Conservation (phyloP, 805 yeast genomes). For the Metschnikowia proteae region DNA sequence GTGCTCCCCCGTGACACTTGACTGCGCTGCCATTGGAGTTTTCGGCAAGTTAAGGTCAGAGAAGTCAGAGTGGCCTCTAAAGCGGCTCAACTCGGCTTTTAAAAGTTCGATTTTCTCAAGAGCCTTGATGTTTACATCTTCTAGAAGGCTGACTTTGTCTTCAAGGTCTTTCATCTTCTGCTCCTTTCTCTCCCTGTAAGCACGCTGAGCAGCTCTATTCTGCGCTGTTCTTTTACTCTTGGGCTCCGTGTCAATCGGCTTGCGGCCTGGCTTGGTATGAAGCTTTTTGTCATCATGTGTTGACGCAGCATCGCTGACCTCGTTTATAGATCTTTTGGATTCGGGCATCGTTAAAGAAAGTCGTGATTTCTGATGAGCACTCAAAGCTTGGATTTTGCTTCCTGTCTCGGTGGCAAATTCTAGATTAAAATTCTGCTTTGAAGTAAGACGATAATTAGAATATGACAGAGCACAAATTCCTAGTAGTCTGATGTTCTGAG, state of each 20-base stretch:
- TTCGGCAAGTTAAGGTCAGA: constrained; percentile 20
- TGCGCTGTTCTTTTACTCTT: constrained; percentile 92
- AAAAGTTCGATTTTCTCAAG: constrained; percentile 71
- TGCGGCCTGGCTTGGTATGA: constrained; percentile 70
- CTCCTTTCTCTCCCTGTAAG: constrained; percentile 93
- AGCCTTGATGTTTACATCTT: constrained; percentile 65
- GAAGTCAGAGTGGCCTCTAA: constrained; percentile 40
- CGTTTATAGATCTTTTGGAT: constrained; percentile 30
- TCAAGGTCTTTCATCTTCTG: constrained; percentile 81
- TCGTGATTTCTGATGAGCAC: background rate
- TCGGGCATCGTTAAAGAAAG: constrained; percentile 23
- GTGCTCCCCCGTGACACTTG: background rate
- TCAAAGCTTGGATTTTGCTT: background rate
- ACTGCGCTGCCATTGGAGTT: background rate
- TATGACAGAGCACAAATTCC: background rate
- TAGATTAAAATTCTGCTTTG: background rate
- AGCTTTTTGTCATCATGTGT: constrained; percentile 35
- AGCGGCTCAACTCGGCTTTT: constrained; percentile 64
- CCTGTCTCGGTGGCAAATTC: background rate
- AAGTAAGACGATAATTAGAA: background rate
- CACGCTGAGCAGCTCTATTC: constrained; percentile 97
- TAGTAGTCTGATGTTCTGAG: background rate
- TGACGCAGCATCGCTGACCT: constrained; percentile 16
- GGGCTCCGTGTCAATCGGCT: constrained; percentile 74
- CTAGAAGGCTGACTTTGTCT: constrained; percentile 67